phyloP scores from a whole-genome alignment of 352 stramenopile species.

The Globisporangium ultimum region DNA sequence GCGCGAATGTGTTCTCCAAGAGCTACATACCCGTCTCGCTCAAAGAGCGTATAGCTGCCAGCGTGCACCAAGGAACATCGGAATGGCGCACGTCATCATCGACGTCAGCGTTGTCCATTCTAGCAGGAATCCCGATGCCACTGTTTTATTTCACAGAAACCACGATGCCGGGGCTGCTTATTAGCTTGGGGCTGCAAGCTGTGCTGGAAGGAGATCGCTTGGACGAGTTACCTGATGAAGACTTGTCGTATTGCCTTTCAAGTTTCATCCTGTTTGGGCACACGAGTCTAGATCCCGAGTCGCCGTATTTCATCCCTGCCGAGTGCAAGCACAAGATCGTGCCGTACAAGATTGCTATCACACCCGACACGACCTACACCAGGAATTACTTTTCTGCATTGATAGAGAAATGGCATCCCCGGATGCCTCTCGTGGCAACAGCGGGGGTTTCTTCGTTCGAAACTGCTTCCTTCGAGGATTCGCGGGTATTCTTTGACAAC shows the following conservation, averaged over 20 bases:
- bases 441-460: constrained; percentile 41
- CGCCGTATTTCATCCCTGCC: constrained; percentile 37
- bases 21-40: too few species aligned
- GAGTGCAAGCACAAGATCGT: constrained; percentile 52
- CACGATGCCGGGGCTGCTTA: constrained; percentile 55
- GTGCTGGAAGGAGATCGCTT: constrained; percentile 43
- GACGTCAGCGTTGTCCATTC: constrained; percentile 26
- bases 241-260: constrained; percentile 37
- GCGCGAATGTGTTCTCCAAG: constrained; percentile 36
- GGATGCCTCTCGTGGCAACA: constrained; percentile 39
- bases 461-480: constrained; percentile 52
- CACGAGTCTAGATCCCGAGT: constrained; percentile 33
- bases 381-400: constrained; percentile 48
- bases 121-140: constrained; percentile 31
- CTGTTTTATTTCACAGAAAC: constrained; percentile 68
- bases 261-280: constrained; percentile 52
- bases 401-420: constrained; percentile 58
- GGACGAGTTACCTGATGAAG: constrained; percentile 31
- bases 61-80: neutral
- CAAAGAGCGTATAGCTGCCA: too few species aligned
- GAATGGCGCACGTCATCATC: constrained; percentile 9
- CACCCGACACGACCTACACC: constrained; percentile 65
- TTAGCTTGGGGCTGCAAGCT: constrained; percentile 46
- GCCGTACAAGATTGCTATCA: constrained; percentile 73
- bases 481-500: constrained; percentile 54